A percentile compares a stretch with the other conserved stretches of the same genome.
These are phyloP conservation scores for Clonostachys solani DNA, from an alignment of 2,329 filamentous ascomycete genomes.

Conservation along the genomic window DNA sequence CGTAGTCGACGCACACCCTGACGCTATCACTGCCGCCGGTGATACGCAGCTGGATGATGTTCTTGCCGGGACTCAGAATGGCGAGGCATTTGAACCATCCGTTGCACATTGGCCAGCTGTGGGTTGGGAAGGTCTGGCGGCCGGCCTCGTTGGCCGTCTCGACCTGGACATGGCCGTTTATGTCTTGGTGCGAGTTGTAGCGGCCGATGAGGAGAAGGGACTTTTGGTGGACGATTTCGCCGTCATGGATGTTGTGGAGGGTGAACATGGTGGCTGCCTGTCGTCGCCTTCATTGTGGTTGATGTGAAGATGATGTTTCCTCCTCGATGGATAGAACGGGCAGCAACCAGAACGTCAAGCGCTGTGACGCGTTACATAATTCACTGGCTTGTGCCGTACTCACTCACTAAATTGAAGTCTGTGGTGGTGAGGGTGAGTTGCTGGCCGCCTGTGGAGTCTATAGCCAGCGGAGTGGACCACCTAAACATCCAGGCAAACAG, in stretches of 20 bases:
- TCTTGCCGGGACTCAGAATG: slow-evolving; percentile 7
- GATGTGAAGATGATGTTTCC: too few species aligned
- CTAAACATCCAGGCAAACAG: too few species aligned
- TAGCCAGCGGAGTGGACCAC: too few species aligned
- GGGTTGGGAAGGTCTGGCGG: slow-evolving; percentile 5
- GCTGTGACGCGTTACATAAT: too few species aligned
- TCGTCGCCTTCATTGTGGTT: too few species aligned
- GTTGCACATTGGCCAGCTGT: slow-evolving; percentile 9
- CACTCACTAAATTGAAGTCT: too few species aligned
- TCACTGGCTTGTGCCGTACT: too few species aligned
- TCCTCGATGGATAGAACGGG: too few species aligned
- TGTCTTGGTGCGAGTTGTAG: too few species aligned
- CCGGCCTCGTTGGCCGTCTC: slow-evolving; percentile 2
- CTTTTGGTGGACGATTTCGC: slow-evolving; percentile 9
- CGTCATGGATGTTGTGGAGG: slow-evolving; percentile 9
- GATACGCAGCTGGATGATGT: not conserved
- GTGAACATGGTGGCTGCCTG: slow-evolving; percentile 2
- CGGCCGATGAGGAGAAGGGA: slow-evolving; percentile 8
- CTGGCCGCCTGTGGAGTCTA: too few species aligned
- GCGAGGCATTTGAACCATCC: slow-evolving; percentile 9
- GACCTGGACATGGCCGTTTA: slow-evolving; percentile 1
- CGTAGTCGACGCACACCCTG: slow-evolving; percentile 34
- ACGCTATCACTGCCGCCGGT: not conserved
- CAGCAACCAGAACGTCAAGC: too few species aligned
- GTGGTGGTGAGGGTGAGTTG: too few species aligned